Base-by-base conservation (phyloP, 352 stramenopile species). In the Phytophthora hybrid region DNA sequence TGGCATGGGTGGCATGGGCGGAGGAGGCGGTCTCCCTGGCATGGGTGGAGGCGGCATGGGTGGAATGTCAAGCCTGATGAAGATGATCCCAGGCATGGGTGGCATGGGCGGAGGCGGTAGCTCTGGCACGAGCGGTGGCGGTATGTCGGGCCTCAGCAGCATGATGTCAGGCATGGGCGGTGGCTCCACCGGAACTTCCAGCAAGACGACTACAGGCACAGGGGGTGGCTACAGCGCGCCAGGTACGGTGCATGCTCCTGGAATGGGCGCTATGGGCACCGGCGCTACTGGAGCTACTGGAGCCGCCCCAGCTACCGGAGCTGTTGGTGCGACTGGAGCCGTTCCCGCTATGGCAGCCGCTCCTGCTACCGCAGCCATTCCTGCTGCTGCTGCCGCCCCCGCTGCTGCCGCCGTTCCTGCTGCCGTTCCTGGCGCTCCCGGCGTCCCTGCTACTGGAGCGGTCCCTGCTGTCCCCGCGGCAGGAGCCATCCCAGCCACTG, bases 61-160 rank as follows among this genome's bases (percentile, higher is more conserved):
- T 4, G 47, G 47, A 13, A 54, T 54, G 47, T 49, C 55, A 3
- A 32, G 32, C 29, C 10, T 61, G 1, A 61, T 16, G 29, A 61
- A 61, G 55, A 61, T 61, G 32, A 61, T 49, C 19, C 32, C 55
- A 31, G 55, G 55, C n/a, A 34, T 41, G 8, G 55, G 55, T 11
- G 41, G 41, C 14, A n/a, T 13, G 4, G 19, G 53, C 7, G 37
- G 26, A 51, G 47, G 47, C 9, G 18, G 6, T 13, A 29, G 11
- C 16, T 21, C 47, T 29, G 47, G 47, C n/a, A 54, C 19, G n/a
- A 29, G 47, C 34, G 10, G 34, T 26, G 47, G 47, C 19, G 47
- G 47, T 54, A 18, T 54, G 3, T 54, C 47, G 19, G 19, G 47
- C 47, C 47, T 54, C 4, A 54, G n/a, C 47, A 54, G 19, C n/a